Conservation (phyloP, 768 basidiomycete species). For the Mycena vulgaris region DNA sequence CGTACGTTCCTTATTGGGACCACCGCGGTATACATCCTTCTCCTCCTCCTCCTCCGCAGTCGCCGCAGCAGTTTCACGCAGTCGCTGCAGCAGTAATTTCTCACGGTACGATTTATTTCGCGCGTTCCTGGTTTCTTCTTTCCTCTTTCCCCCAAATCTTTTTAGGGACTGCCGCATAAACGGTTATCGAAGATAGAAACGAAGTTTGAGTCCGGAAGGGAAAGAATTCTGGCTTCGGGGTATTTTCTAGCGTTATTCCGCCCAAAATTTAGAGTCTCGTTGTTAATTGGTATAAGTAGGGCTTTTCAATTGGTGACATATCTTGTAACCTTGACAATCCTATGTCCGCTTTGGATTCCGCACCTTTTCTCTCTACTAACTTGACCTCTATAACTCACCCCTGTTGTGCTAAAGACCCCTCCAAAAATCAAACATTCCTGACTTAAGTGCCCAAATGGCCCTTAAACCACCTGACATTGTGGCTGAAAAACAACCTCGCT, state of each 20-base stretch:
- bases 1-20: too few relatives aligned
- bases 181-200: too few relatives aligned
- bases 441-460: conserved; percentile 14
- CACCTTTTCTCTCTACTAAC: conserved; percentile 11
- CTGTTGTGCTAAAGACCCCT: conserved; percentile 1
- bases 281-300: conserved; percentile 3
- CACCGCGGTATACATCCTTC: too few relatives aligned
- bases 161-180: too few relatives aligned
- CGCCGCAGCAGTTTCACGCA: too few relatives aligned
- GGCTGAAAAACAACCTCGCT: conserved; percentile 2
- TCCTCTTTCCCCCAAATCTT: too few relatives aligned
- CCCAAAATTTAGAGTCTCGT: background rate
- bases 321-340: conserved; percentile 5
- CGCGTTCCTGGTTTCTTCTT: too few relatives aligned
- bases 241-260: background rate
- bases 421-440: conserved; percentile 12
- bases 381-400: conserved; percentile 16
- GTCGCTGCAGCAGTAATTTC: too few relatives aligned
- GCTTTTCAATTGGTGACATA: conserved; percentile 5
- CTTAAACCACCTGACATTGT: conserved; percentile 10
- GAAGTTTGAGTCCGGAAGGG: too few relatives aligned
- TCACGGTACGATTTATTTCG: too few relatives aligned
- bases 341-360: conserved; percentile 6
- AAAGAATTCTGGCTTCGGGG: too few relatives aligned
- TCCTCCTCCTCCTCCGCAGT: too few relatives aligned